Base-by-base conservation (phyloP, 2,329 filamentous ascomycete genomes). In the Fusarium albosuccineum region DNA sequence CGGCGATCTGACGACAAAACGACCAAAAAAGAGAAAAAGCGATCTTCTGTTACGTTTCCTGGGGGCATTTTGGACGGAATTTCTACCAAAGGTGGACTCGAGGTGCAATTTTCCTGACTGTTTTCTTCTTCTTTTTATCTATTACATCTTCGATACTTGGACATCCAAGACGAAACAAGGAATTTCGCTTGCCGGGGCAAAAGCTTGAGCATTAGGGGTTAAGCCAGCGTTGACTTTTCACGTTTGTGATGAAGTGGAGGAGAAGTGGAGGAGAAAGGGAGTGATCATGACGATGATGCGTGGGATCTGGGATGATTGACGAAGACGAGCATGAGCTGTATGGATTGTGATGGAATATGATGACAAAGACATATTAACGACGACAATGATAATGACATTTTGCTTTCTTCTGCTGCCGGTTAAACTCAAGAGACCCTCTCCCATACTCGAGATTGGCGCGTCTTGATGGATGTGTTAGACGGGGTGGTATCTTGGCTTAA, bases 311-410 rank as follows among this genome's bases (percentile, higher is more conserved):
- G 58, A 37, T 60, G 62, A 39, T 49, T 49, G 60, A 67, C 45
- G 61, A 66, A 44, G 65, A 73, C 33, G 30, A 48, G 29, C 11
- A 33, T 16, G 55, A 62, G 10, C 8, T 9, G 60, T 39, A 57
- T 60, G 66, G 50, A 40, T 27, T 41, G 57, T 53, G 67, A 50
- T 53, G 56, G 60, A 61, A 64, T 63, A 70, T 66, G 59, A 72
- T 69, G 71, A 72, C 55, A 66, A 71, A 10, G 70, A 64, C 49
- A 65, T 59, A n/a, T 67, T 71, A 57, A 73, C 68, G 70, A 73
- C 59, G 30, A 72, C 69, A 73, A 73, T 70, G 71, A 73, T 72
- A 58, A 73, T 51, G 67, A 72, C 46, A 49, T 55, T 61, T 62
- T 65, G 27, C 41, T 69, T 57, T 53, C 27, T 63, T 44, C 42